Conservation (phyloP, 306 rosid genomes). For the Rosa chinensis region DNA sequence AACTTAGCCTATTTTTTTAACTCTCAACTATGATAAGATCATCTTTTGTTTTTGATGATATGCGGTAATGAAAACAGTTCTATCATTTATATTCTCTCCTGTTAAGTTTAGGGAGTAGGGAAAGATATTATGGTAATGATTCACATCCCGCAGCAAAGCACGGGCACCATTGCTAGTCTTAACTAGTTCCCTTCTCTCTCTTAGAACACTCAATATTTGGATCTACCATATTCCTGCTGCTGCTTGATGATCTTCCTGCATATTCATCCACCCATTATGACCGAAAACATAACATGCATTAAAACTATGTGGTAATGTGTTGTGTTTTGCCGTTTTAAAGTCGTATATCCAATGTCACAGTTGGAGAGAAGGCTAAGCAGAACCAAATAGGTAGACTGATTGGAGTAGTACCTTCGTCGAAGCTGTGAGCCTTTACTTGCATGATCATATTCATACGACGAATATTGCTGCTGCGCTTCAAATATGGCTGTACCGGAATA, state of each 20-base stretch:
- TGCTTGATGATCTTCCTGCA: conserved; percentile 39
- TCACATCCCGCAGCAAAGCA: too few relatives aligned
- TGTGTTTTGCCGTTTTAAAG: too few relatives aligned
- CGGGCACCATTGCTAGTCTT: conserved; percentile 18
- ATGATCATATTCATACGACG: neutral
- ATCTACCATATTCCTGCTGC: conserved; percentile 41
- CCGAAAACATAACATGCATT: neutral
- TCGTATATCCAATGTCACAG: too few relatives aligned
- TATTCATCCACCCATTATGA: neutral
- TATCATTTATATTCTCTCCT: too few relatives aligned
- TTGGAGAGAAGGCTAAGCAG: neutral
- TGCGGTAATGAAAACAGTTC: too few relatives aligned
- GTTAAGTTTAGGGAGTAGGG: too few relatives aligned
- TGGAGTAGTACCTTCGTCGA: neutral
- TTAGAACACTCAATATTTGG: conserved; percentile 44
- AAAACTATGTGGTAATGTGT: neutral
- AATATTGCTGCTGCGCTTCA: neutral
- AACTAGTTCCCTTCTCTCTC: conserved; percentile 44
- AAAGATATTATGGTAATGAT: too few relatives aligned
- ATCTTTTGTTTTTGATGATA: too few relatives aligned
- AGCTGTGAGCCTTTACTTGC: neutral
- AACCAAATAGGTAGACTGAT: neutral
- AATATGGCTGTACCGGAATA: neutral
- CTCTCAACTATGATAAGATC: too few relatives aligned
- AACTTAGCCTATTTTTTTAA: too few relatives aligned